Evolutionary conservation across 345 rosid genomes (phyloP).

Genomic region (Populus davidiana): DNA sequence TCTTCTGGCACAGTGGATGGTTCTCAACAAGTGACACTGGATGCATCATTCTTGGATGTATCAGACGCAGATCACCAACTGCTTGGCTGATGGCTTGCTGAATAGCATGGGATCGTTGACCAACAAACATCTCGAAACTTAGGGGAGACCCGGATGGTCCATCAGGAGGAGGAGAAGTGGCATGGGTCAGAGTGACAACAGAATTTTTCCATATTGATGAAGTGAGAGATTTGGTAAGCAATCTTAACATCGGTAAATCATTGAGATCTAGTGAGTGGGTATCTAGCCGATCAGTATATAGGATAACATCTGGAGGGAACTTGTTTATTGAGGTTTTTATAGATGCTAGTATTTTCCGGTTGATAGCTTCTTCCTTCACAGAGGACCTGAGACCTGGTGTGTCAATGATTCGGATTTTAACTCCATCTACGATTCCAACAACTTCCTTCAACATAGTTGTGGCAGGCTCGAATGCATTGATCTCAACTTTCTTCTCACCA

Average conservation of each 20-base stretch:
- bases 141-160: slow-evolving; percentile 41
- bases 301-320: slow-evolving; percentile 63
- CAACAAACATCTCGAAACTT: slow-evolving; percentile 47
- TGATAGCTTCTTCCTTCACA: slow-evolving; percentile 43
- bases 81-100: slow-evolving; percentile 49
- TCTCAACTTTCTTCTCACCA: slow-evolving; percentile 43
- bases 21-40: slow-evolving; percentile 62
- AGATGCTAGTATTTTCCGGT: slow-evolving; percentile 52
- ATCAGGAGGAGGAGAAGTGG: slow-evolving; percentile 51
- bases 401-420: slow-evolving; percentile 52
- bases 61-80: slow-evolving; percentile 40
- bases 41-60: slow-evolving; percentile 44
- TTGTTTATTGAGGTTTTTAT: slow-evolving; percentile 48
- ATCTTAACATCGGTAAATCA: slow-evolving; percentile 47
- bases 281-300: slow-evolving; percentile 73
- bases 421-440: slow-evolving; percentile 48
- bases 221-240: slow-evolving; percentile 44
- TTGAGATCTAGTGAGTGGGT: slow-evolving; percentile 27
- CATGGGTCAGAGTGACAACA: slow-evolving; percentile 62
- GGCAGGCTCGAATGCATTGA: slow-evolving; percentile 51
- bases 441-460: slow-evolving; percentile 48
- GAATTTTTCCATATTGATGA: slow-evolving; percentile 64
- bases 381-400: slow-evolving; percentile 69
- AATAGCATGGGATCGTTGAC: slow-evolving; percentile 40
- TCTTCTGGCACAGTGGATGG: slow-evolving; percentile 29